Base-by-base conservation (phyloP, 352 stramenopile genomes). In the Halophytophthora batemanensis region DNA sequence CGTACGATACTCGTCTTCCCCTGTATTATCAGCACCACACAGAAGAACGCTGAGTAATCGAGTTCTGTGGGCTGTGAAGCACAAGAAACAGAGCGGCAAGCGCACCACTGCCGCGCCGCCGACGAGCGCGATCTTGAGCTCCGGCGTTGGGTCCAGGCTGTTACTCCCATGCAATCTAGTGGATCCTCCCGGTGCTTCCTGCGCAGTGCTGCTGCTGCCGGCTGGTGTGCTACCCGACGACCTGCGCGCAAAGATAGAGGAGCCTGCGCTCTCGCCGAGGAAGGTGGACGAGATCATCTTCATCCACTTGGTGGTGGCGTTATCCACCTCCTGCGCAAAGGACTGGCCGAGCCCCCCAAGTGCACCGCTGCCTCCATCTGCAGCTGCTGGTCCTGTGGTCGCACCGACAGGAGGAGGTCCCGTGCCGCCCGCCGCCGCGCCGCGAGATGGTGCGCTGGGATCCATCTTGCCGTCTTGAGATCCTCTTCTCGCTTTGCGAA, bases 241-340 rank as follows among this genome's bases (percentile, higher is more conserved):
- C 23, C 64, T 66, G 43, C 69, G 72, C 17, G 68, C 48, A 50
- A 86, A 77, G 36, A 85, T 45, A 7, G 71, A 69, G 15, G 75
- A 66, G 33, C 56, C 49, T 2, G 51, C 14, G 31, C 37, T 49
- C 23, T 89, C 76, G 23, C 81, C 81, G 2, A 89, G 64, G 33
- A 91, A 88, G 41, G 81, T 91, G 21, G 76, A 86, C 46, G 81
- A 91, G 38, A 91, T 73, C 72, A 91, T 86, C 53, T 86, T 87
- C 78, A 91, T 89, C 81, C 81, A 91, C 62, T 77, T 82, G 34
- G 56, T 66, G 29, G 74, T 74, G 29, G 66, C 71, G 31, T 69
- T 75, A 50, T 82, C 71, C 25, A 66, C 56, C 23, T 67, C 46
- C 44, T 64, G 52, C n/a, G 50, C 57, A 15, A 58, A 38, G 31